Percentiles rank a stretch among this genome's conserved stretches.
Conservation (phyloP, 768 basidiomycete species). For the Lyophyllum semitale region DNA sequence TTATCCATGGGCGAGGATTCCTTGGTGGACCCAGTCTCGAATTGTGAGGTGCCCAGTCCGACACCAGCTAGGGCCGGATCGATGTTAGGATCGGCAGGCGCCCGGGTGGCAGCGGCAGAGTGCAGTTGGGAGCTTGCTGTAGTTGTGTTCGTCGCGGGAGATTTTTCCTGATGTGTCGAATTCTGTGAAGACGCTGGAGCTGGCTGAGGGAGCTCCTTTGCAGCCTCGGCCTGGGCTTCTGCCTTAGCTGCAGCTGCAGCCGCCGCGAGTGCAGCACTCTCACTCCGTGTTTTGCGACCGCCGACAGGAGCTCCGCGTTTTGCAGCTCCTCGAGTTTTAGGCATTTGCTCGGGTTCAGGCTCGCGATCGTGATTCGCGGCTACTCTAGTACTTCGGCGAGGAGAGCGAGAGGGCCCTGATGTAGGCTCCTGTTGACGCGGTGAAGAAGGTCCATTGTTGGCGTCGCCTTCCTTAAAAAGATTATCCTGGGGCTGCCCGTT, state of each 20-base stretch:
- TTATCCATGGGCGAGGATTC: constrained; percentile 31
- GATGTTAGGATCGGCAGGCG: constrained; percentile 13
- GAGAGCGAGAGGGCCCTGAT: constrained; percentile 11
- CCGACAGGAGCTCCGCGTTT: constrained; percentile 9
- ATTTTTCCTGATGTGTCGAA: neutral
- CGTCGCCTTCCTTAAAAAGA: neutral
- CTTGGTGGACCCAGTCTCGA: constrained; percentile 2
- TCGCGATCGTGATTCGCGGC: neutral
- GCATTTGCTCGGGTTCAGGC: constrained; percentile 6
- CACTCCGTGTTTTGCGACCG: constrained; percentile 9
- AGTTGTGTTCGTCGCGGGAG: neutral
- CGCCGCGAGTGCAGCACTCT: constrained; percentile 8
- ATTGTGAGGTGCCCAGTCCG: neutral
- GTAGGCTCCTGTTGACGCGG: neutral
- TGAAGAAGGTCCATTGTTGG: neutral
- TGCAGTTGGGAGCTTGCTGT: constrained; percentile 3
- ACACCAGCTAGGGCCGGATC: constrained; percentile 16
- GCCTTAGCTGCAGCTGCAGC: constrained; percentile 9
- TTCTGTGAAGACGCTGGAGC: neutral
- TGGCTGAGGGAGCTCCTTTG: neutral
- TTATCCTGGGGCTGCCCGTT: neutral
- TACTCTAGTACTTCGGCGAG: constrained; percentile 14
- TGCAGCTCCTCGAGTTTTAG: constrained; percentile 13
- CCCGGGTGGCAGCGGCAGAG: neutral
- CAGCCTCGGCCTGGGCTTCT: constrained; percentile 9